Base-by-base conservation (phyloP, 2,329 filamentous ascomycete genomes). In the Periconia sp. region DNA sequence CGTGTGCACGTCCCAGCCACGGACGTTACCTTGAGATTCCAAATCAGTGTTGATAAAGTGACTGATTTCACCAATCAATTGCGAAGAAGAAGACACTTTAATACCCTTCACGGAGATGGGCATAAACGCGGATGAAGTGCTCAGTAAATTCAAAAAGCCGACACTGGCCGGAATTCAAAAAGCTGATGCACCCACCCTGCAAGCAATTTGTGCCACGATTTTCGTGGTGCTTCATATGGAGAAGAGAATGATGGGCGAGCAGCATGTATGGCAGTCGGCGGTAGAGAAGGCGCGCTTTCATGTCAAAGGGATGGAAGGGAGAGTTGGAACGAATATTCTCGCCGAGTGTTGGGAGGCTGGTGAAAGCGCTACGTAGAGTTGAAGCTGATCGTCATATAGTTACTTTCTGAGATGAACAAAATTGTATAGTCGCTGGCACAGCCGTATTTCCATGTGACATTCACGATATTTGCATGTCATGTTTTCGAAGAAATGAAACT, bases 251-350 rank as follows among this genome's bases (percentile, higher is more conserved):
- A 57, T 51, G 0, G 70, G 59, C 0, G 75, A 83, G 44, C 71
- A 76, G 63, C 85, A 85, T 5, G 76, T 77, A 1, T 89, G 85
- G 85, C 84, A 85, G 57, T 75, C 88, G 76, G 68, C 88, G 40
- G 82, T 80, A 10, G 79, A 81, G 14, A 87, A 87, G 75, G 84
- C 82, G 0, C 73, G 72, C 57, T 2, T 14, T 18, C 43, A 20
- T 13, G 15, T 45, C 19, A 62, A 50, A 0, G 86, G 83, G 82
- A 49, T 86, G 44, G 58, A 62, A 31, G 59, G 43, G n/a, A 45
- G 15, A 41, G 46, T 50, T 17, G 57, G 50, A 2, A 35, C 13
- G 40, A 54, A 53, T 20, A 37, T 49, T 23, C 17, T 53, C 13
- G 50, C 19, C 6, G 18, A 52, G 41, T 41, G 52, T 19, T 62